Evolutionary conservation across 73 alveolate species (phyloP).

Genomic region (Tetrahymena elliotti): DNA sequence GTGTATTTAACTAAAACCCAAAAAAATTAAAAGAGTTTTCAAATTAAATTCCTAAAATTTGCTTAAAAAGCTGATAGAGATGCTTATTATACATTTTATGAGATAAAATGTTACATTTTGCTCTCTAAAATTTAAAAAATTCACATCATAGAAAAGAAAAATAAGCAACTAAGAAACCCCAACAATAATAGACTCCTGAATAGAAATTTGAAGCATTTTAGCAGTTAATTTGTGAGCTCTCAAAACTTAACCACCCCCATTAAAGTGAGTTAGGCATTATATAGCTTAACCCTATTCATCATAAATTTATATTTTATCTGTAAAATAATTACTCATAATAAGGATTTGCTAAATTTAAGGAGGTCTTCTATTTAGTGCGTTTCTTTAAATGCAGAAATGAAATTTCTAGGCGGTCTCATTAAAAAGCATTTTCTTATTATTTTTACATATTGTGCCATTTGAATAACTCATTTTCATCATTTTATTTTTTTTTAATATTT

Average conservation of each 20-base stretch:
- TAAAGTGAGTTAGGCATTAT: neutral
- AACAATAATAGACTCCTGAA: neutral
- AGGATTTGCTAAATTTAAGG: neutral
- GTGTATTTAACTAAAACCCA: neutral
- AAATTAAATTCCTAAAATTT: neutral
- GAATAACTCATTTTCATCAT: neutral
- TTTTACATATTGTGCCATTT: neutral
- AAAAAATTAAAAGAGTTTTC: neutral
- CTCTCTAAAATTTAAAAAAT: neutral
- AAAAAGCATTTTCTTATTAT: neutral
- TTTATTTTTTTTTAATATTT: too few relatives aligned
- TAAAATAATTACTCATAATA: neutral
- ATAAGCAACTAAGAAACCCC: neutral
- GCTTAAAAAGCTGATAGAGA: neutral
- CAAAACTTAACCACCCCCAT: neutral
- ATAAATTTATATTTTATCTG: neutral
- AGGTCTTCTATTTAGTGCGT: neutral
- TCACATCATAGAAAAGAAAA: neutral
- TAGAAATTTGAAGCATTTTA: neutral
- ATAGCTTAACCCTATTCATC: neutral
- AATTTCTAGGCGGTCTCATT: conserved; percentile 2
- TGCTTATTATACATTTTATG: neutral
- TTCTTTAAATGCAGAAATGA: neutral
- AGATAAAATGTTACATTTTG: neutral
- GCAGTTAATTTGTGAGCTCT: neutral